Evolutionary conservation across 257 asterid genomes (phyloP), one percentile per base, ranked within the genome.

Genomic region (Datura wrightii): DNA sequence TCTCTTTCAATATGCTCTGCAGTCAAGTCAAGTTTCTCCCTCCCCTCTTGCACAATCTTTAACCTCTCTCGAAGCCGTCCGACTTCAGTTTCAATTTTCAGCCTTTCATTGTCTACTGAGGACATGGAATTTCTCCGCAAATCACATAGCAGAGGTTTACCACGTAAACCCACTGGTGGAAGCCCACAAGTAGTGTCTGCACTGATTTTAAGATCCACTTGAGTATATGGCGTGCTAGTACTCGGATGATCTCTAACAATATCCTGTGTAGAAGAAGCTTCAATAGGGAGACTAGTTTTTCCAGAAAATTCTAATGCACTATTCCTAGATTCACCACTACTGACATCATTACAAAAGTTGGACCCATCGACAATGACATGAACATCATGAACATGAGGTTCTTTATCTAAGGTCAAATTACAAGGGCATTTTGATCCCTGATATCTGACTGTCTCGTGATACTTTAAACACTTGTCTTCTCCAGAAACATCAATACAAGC

Each of bases 11-110:
- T 86, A 41, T 72, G 90, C 86, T 91, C 99, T 86, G 86, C 83
- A 53, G 91, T 84, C 24, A 90, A 34, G 89, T 92, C 87, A 86
- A 95, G 93, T 80, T 89, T 94, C 85, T 88, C 96, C 88, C 97
- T 92, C 65, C 95, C 98, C 85, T 92, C 94, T 87, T 92, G 95
- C 72, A 96, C 92, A 79, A 82, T 85, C 87, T 85, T 90, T 52
- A 96, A 87, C 83, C 94, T 91, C 83, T 93, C 98, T 83, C 86
- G 89, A 83, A 94, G 95, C 79, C 87, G 70, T 66, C 88, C 89
- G 74, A 94, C 89, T 89, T 96, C 98, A 83, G 66, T 34, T 86
- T 91, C 97, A 65, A 93, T 90, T 84, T 91, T 92, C 59, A 89
- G 82, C 93, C 92, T 88, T 82, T 92, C 96, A 85, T 86, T 83